phyloP scores from a whole-genome alignment of 129 eudicot species.

The Tagetes patula region DNA sequence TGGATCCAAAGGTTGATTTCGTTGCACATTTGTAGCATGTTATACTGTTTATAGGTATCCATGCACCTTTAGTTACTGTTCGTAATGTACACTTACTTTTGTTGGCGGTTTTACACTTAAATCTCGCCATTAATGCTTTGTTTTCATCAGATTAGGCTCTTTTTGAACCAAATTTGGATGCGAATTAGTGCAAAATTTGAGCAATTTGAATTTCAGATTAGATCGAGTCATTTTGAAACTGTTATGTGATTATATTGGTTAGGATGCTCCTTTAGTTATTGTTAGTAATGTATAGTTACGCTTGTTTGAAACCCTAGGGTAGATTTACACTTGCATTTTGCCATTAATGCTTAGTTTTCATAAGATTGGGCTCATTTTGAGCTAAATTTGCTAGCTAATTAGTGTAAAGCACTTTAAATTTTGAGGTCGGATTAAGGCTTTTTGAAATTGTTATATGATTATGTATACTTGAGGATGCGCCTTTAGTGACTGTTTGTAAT shows the following conservation, averaged over 20 bases:
- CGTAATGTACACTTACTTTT: constrained; percentile 3
- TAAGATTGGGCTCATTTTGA: constrained; percentile 8
- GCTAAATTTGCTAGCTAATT: background rate
- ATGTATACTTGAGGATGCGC: background rate
- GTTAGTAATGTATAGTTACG: no score
- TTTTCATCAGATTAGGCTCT: constrained; percentile 12
- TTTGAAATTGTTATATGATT: no score
- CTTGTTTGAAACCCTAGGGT: background rate
- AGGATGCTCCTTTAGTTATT: no score
- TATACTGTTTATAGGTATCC: constrained; percentile 6
- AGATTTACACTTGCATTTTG: background rate
- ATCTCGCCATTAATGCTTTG: constrained; percentile 8
- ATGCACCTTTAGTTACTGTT: constrained; percentile 5
- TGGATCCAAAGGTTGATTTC: background rate
- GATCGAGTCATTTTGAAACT: background rate
- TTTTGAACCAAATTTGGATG: background rate
- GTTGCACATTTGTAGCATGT: background rate
- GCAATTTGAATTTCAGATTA: constrained; percentile 19
- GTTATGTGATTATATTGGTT: no score
- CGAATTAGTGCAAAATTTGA: background rate
- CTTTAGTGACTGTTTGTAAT: no score
- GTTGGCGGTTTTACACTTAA: background rate
- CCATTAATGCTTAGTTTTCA: constrained; percentile 18
- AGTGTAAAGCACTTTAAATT: constrained; percentile 18
- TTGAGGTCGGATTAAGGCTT: background rate